phyloP scores from a whole-genome alignment of 768 basidiomycete genomes.

The Russula sp. region DNA sequence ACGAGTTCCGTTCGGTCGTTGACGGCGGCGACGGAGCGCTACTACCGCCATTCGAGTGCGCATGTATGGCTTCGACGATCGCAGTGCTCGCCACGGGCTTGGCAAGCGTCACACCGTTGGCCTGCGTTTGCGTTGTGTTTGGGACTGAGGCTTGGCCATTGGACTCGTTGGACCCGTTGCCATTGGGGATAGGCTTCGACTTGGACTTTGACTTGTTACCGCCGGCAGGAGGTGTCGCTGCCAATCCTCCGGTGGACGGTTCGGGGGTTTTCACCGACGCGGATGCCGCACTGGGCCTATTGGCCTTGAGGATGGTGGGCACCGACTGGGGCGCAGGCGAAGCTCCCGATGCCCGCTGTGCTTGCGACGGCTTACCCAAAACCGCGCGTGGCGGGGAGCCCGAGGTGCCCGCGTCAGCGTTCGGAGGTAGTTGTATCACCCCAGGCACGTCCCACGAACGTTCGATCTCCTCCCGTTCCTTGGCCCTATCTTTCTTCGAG shows the following conservation, averaged over 20 bases:
- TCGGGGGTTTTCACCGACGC: neutral
- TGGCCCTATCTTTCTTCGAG: constrained; percentile 31
- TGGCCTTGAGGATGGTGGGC: neutral
- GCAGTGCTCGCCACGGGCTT: constrained; percentile 17
- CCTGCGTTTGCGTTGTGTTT: neutral
- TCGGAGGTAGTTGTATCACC: neutral
- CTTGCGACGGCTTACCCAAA: neutral
- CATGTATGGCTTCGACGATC: constrained; percentile 14
- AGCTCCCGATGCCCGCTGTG: neutral
- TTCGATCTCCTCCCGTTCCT: constrained; percentile 44
- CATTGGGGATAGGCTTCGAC: constrained; percentile 6
- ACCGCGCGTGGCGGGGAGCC: neutral
- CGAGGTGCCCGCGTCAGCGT: neutral
- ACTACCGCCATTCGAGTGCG: constrained; percentile 17
- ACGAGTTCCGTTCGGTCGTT: constrained; percentile 30
- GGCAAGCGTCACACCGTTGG: neutral
- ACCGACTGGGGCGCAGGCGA: neutral
- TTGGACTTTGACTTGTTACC: constrained; percentile 8
- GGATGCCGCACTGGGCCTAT: neutral
- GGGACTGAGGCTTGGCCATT: neutral
- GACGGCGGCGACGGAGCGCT: neutral
- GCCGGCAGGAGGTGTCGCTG: neutral
- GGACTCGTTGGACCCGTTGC: neutral
- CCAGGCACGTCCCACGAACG: constrained; percentile 52
- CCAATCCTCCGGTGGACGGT: neutral